Percentiles rank a stretch among this genome's conserved stretches.
Conservation (phyloP, 495 filamentous ascomycete species). For the Penicillium paxilli region DNA sequence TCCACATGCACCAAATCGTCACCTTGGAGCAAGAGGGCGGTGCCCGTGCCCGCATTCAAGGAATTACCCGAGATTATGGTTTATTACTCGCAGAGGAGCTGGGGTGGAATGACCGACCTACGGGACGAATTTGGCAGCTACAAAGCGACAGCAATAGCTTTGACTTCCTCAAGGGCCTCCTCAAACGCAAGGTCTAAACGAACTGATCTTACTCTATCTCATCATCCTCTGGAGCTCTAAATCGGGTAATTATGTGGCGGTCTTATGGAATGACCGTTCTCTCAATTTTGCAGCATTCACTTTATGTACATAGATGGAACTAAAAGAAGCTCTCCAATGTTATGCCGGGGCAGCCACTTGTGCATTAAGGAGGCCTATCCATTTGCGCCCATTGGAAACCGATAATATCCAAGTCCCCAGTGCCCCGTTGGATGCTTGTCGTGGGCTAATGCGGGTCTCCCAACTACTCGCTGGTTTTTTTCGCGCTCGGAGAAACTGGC, state of each 20-base stretch:
- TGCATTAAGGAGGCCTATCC: background rate
- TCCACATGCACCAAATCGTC: conserved; percentile 89
- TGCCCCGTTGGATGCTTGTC: background rate
- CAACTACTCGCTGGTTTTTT: background rate
- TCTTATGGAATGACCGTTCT: background rate
- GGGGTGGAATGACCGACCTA: conserved; percentile 65
- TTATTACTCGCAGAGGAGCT: conserved; percentile 82
- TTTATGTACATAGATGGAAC: too few relatives aligned
- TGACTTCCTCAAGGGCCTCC: conserved; percentile 90
- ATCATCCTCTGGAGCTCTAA: too few relatives aligned
- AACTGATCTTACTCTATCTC: too few relatives aligned
- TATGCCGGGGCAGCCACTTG: background rate
- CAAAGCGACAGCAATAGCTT: conserved; percentile 99
- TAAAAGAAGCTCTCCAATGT: background rate
- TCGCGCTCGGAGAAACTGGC: background rate
- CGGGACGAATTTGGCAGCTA: conserved; percentile 77
- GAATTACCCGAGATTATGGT: conserved; percentile 87
- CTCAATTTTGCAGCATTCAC: too few relatives aligned
- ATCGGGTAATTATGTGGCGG: too few relatives aligned
- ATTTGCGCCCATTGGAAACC: background rate
- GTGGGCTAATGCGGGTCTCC: background rate
- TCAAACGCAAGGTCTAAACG: conserved; percentile 68
- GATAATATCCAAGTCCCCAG: background rate
- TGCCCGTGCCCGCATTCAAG: conserved; percentile 75
- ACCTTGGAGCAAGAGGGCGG: conserved; percentile 83